A percentile compares a stretch with the other conserved stretches of the same genome.
Evolutionary conservation across 345 rosid genomes (phyloP).

Genomic region (Corchorus olitorius): DNA sequence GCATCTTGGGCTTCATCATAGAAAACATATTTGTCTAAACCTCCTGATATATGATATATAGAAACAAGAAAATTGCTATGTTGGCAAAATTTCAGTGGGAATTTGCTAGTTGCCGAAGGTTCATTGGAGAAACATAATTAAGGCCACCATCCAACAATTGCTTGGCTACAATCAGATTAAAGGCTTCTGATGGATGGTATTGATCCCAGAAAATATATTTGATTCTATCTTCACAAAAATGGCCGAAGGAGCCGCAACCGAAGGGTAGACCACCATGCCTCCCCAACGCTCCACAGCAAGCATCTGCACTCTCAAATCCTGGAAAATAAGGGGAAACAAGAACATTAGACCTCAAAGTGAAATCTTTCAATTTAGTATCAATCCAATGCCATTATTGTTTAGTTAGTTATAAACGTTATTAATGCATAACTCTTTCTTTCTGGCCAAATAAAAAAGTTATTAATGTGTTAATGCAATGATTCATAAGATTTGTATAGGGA

Average conservation of each 20-base stretch:
- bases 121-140: constrained; percentile 38
- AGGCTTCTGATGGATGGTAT: constrained; percentile 40
- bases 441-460: too few species aligned
- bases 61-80: background rate
- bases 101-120: constrained; percentile 27
- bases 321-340: background rate
- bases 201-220: constrained; percentile 47
- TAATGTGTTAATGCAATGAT: too few species aligned
- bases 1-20: constrained; percentile 30
- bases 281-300: constrained; percentile 29
- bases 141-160: constrained; percentile 37
- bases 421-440: too few species aligned
- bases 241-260: background rate
- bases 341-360: too few species aligned
- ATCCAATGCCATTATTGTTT: too few species aligned
- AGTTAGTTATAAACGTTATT: too few species aligned
- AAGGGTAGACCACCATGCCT: background rate
- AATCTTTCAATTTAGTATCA: too few species aligned
- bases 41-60: too few species aligned
- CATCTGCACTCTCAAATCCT: constrained; percentile 38
- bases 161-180: constrained; percentile 38
- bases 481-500: too few species aligned
- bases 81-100: background rate
- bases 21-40: constrained; percentile 41
- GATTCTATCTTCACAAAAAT: constrained; percentile 34